Evolutionary conservation across 1,284 basidiomycete species (phyloP).

Genomic region (Veloporphyrellus conicus): DNA sequence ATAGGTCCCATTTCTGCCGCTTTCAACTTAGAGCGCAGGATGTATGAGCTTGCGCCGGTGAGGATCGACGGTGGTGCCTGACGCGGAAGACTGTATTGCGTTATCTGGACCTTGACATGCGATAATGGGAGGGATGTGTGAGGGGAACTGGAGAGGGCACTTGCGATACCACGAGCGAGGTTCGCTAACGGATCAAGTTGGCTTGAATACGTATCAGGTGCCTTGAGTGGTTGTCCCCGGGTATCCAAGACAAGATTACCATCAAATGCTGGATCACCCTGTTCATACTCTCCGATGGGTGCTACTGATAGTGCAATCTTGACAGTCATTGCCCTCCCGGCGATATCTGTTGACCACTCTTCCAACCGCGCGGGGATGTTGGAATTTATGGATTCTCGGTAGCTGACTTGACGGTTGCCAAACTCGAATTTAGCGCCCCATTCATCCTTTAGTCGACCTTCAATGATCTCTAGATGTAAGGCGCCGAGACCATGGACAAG

Average conservation of each 20-base stretch:
- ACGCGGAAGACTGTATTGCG: conserved; percentile 39
- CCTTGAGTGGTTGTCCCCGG: conserved; percentile 47
- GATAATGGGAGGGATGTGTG: conserved; percentile 69
- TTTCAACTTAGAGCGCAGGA: conserved; percentile 57
- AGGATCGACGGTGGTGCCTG: conserved; percentile 50
- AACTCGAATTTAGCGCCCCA: conserved; percentile 78
- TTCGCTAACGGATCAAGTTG: conserved; percentile 44
- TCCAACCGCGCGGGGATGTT: conserved; percentile 31
- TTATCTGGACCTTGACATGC: conserved; percentile 55
- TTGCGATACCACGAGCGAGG: conserved; percentile 64
- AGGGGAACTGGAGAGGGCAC: conserved; percentile 68
- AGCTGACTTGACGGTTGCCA: conserved; percentile 74
- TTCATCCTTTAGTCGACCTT: conserved; percentile 73
- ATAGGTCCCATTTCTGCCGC: conserved; percentile 62
- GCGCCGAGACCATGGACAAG: conserved; percentile 82
- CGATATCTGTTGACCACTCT: conserved; percentile 59
- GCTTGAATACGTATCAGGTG: conserved; percentile 47
- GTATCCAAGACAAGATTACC: conserved; percentile 65
- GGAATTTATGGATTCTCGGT: conserved; percentile 64
- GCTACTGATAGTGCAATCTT: conserved; percentile 51
- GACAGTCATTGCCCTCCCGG: conserved; percentile 48
- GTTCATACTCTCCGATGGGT: conserved; percentile 50
- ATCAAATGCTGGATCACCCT: conserved; percentile 65
- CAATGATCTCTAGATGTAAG: conserved; percentile 84
- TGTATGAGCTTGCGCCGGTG: conserved; percentile 58